A percentile compares a stretch with the other conserved stretches of the same genome.
Evolutionary conservation across 208 protist species (phyloP).

Genomic region (Trypanosoma congolense): DNA sequence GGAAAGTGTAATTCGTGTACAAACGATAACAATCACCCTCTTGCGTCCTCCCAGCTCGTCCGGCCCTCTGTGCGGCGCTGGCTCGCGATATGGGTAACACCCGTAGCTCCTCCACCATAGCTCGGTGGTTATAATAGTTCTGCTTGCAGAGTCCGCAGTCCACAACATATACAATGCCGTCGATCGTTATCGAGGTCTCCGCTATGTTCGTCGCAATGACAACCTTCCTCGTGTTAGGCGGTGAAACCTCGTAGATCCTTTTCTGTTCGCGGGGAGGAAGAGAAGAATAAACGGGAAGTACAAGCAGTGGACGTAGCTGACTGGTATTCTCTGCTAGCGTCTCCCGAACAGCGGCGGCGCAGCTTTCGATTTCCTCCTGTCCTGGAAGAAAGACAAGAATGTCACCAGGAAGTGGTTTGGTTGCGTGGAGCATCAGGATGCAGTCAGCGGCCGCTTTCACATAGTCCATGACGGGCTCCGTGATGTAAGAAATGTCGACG

Average conservation of each 20-base stretch:
- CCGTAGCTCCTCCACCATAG: conserved; percentile 95
- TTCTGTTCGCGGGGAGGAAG: conserved; percentile 97
- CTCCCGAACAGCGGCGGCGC: conserved; percentile 60
- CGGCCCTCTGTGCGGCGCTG: conserved; percentile 92
- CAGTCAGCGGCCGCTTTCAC: conserved; percentile 95
- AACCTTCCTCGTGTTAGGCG: conserved; percentile 88
- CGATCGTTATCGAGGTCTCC: conserved; percentile 99
- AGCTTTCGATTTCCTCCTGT: conserved; percentile 97
- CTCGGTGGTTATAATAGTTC: conserved; percentile 95
- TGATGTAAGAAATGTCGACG: conserved; percentile 94
- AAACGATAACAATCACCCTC: conserved; percentile 95
- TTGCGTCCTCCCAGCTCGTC: conserved; percentile 93
- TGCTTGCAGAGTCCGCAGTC: conserved; percentile 98
- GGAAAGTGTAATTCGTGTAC: conserved; percentile 93
- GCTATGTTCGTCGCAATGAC: conserved; percentile 99
- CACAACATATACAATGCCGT: conserved; percentile 98
- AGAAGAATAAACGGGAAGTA: conserved; percentile 97
- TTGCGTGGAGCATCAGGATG: conserved; percentile 87
- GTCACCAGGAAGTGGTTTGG: conserved; percentile 92
- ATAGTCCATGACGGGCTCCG: conserved; percentile 95
- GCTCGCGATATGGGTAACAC: conserved; percentile 96
- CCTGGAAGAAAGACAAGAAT: conserved; percentile 99
- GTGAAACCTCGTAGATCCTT: conserved; percentile 97
- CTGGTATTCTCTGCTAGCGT: conserved; percentile 43
- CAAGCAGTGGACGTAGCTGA: conserved; percentile 84